Evolutionary conservation across 1,284 basidiomycete species (phyloP).

Genomic region (Tremellales sp.): DNA sequence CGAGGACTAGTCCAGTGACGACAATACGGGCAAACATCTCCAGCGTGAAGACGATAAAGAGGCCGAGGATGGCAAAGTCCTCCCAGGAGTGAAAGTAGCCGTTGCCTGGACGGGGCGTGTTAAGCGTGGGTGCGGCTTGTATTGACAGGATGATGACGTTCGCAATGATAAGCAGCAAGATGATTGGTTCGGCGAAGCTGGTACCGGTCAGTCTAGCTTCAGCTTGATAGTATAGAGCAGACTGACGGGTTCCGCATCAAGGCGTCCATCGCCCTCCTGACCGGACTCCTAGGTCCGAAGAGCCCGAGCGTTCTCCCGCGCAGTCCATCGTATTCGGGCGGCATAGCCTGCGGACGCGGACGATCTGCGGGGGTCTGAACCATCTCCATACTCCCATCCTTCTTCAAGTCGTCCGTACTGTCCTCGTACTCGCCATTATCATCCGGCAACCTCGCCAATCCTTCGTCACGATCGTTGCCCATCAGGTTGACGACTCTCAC

Average conservation of each 20-base stretch:
- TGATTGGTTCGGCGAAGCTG: constrained; percentile 82
- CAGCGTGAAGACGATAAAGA: constrained; percentile 88
- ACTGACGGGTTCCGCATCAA: constrained; percentile 65
- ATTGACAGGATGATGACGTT: constrained; percentile 79
- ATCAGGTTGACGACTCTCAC: constrained; percentile 78
- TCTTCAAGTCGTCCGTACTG: constrained; percentile 6
- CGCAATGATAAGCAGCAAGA: constrained; percentile 76
- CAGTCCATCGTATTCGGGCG: constrained; percentile 51
- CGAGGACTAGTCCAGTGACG: constrained; percentile 84
- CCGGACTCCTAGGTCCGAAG: constrained; percentile 63
- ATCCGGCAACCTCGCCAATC: constrained; percentile 18
- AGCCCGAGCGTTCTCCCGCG: constrained; percentile 76
- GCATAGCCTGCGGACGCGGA: constrained; percentile 17
- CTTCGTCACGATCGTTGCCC: constrained; percentile 51
- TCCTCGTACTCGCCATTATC: constrained; percentile 17
- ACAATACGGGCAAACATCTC: constrained; percentile 86
- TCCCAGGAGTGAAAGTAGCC: constrained; percentile 88
- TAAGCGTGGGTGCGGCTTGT: constrained; percentile 61
- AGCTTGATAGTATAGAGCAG: background rate
- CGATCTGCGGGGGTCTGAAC: constrained; percentile 3
- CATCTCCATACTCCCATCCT: constrained; percentile 1
- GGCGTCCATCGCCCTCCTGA: constrained; percentile 63
- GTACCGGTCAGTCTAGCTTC: constrained; percentile 4
- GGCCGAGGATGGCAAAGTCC: constrained; percentile 72
- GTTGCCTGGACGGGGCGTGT: constrained; percentile 50